These are phyloP conservation scores for Pisolithus microcarpus DNA, from an alignment of 768 basidiomycete genomes.

Conservation along the genomic window DNA sequence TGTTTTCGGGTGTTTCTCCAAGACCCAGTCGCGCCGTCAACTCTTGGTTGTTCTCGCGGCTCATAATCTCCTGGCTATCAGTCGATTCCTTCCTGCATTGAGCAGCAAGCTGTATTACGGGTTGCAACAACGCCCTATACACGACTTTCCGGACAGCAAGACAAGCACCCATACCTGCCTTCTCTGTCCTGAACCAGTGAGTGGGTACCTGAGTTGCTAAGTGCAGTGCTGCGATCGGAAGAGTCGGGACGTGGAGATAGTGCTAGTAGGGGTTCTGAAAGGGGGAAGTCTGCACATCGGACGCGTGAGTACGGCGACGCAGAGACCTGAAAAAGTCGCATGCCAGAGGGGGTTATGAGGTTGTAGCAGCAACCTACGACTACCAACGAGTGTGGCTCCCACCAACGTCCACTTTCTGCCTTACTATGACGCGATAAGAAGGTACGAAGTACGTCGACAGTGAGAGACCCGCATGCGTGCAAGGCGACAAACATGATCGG, in stretches of 20 bases:
- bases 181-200: slow-evolving; percentile 45
- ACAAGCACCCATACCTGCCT: slow-evolving; percentile 29
- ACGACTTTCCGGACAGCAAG: slow-evolving; percentile 61
- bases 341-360: slow-evolving; percentile 48
- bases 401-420: slow-evolving; percentile 18
- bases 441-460: slow-evolving; percentile 56
- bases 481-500: slow-evolving; percentile 62
- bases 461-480: slow-evolving; percentile 72
- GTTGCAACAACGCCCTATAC: slow-evolving; percentile 60
- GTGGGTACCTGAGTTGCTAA: slow-evolving; percentile 66
- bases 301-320: not conserved
- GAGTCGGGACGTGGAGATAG: slow-evolving; percentile 12
- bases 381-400: slow-evolving; percentile 48
- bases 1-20: slow-evolving; percentile 36
- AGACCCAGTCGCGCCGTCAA: slow-evolving; percentile 18
- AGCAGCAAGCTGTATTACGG: slow-evolving; percentile 12
- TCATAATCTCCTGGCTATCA: not conserved
- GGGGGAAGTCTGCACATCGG: slow-evolving; percentile 44
- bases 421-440: slow-evolving; percentile 30
- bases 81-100: not conserved
- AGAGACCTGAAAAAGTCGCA: slow-evolving; percentile 2
- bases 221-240: slow-evolving; percentile 44
- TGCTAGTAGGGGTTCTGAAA: slow-evolving; percentile 29
- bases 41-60: not conserved
- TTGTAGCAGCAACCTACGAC: slow-evolving; percentile 81